These are phyloP conservation scores for Dactylellina parvicollis DNA, from an alignment of 2,329 filamentous ascomycete species.

Conservation along the genomic window DNA sequence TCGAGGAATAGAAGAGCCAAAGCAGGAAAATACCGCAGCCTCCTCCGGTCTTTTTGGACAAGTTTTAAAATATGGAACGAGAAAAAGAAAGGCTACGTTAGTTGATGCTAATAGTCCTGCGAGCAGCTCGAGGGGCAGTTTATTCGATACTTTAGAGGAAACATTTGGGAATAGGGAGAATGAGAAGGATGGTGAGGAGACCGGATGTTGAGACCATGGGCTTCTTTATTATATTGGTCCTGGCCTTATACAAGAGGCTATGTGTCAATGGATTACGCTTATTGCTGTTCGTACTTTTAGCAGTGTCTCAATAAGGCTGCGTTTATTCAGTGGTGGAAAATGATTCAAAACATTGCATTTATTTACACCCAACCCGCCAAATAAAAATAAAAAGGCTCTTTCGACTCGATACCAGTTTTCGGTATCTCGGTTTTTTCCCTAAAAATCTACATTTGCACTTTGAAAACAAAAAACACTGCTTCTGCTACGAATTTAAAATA, in stretches of 20 bases:
- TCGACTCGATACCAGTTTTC: background rate
- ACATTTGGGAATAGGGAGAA: constrained; percentile 9
- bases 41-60: constrained; percentile 23
- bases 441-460: constrained; percentile 31
- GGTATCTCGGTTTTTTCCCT: background rate
- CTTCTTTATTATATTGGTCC: no score
- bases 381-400: no score
- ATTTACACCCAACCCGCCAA: constrained; percentile 40
- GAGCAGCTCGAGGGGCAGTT: constrained; percentile 28
- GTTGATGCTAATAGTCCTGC: constrained; percentile 32
- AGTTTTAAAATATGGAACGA: constrained; percentile 24
- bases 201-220: no score
- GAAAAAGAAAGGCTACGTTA: constrained; percentile 25
- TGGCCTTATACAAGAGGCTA: no score
- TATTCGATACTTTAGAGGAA: constrained; percentile 13
- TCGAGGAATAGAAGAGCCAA: background rate
- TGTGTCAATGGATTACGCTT: no score
- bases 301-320: no score
- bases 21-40: background rate
- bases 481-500: constrained; percentile 33
- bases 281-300: no score
- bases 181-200: background rate
- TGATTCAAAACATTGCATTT: constrained; percentile 14
- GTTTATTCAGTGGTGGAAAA: no score
- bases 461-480: constrained; percentile 11